Evolutionary conservation across 208 protist species (phyloP), one percentile per base, ranked within the genome.

Genomic region (Naegleria gruberi): DNA sequence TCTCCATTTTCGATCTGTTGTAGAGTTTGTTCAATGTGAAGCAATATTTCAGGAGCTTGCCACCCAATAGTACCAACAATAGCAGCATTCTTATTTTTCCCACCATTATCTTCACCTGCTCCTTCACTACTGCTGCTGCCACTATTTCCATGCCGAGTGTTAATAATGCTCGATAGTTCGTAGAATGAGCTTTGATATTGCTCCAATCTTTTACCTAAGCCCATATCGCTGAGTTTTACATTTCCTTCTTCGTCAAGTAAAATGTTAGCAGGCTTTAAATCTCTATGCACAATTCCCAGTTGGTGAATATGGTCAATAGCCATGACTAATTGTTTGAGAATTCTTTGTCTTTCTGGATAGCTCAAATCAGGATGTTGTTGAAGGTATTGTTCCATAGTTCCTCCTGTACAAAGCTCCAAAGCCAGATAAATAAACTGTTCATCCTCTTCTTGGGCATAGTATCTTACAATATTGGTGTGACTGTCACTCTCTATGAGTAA

Each of bases 141-240:
- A 51, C 77, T 89, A 34, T 91, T 91, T 34, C 91, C 88, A 23
- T 90, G 74, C 42, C 89, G 81, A 88, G 90, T 92, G 15, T 91
- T 91, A 90, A 86, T 74, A 37, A 87, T 91, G 41, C 86, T 89
- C 0, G 40, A 65, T 0, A 57, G 90, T 12, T 87, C 89, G 37
- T 85, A 82, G 30, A 92, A 84, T 40, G 89, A 92, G 1, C 43
- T 46, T 44, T 92, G 30, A 26, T 90, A 65, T 26, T 34, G 47
- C 42, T 93, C 82, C 40, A 94, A 57, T 43, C 47, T 19, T 42
- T 93, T 94, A 26, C 86, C 92, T 5, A 94, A 46, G 30, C 92
- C 92, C 92, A 94, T 94, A 82, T 94, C 92, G 15, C 90, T 92
- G 40, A 94, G 92, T 44, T 93, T 92, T 26, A 89, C 30, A 7